Base-by-base conservation (phyloP, 73 alveolate species). In the Paramecium octaurelia region DNA sequence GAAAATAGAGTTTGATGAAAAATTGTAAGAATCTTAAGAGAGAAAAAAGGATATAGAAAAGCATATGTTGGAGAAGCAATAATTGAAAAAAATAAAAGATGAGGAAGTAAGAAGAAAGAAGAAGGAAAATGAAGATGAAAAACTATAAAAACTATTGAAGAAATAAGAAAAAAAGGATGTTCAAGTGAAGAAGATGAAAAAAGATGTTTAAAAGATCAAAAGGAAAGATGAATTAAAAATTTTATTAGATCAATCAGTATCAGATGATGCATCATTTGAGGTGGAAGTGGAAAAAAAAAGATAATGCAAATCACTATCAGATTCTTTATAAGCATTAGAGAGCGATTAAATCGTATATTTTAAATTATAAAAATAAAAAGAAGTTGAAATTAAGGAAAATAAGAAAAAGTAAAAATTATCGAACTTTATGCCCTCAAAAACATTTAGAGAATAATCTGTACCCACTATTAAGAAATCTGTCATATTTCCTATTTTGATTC, bases 31-130 rank as follows among this genome's bases (percentile, higher is more conserved):
- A 35, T 80, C 91, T 12, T 46, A 80, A 11, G 91, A 80, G 24
- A 80, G 91, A 80, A 80, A 80, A 23, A 40, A 46, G 75, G 91
- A 80, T 48, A 20, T 80, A 48, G 91, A 80, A 64, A 80, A 80
- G 23, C 70, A 40, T 20, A 48, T 42, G 57, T 42, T 24, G 16
- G 91, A 80, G 46, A 80, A 80, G 7, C 57, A 31, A 21, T 44
- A 10, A 12, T 46, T 44, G 12, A 80, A 48, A 43, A 80, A 80
- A 80, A 23, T 23, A 14, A 80, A 80, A 12, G 91, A 80, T 21
- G 91, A 80, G 20, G 91, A 80, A 46, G 91, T 80, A 24, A 42
- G 91, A 80, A 40, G 91, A 48, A 80, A 80, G 27, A 80, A 80
- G 57, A 80, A 46, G 16, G 91, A 80, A 48, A 40, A 43, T 46